Percentiles rank a stretch among this genome's conserved stretches.
These are phyloP conservation scores for Oryza punctata DNA, from an alignment of 176 grass and related monocot genomes.

Conservation along the genomic window DNA sequence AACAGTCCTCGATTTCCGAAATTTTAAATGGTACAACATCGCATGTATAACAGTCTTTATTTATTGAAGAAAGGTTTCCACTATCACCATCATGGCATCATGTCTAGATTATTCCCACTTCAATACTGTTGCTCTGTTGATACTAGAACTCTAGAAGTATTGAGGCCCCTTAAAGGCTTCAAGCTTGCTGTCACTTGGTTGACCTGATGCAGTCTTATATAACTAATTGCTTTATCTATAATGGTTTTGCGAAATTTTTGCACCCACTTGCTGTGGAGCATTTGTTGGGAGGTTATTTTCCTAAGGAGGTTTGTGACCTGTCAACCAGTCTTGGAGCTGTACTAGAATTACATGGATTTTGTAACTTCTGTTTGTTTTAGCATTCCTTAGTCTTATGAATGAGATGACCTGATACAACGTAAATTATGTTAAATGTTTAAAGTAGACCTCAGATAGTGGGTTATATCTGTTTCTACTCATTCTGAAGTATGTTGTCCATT, in stretches of 20 bases:
- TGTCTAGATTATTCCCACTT: neutral
- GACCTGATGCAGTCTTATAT: slow-evolving; percentile 7
- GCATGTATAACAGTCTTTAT: neutral
- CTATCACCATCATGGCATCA: neutral
- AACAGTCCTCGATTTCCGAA: neutral
- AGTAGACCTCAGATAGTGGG: neutral
- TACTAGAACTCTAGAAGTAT: neutral
- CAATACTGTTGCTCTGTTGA: neutral
- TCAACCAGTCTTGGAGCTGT: neutral
- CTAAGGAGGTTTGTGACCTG: neutral
- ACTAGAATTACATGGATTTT: neutral
- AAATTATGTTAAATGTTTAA: neutral
- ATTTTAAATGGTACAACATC: neutral
- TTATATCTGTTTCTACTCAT: neutral
- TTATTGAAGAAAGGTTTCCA: neutral
- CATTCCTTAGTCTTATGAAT: neutral
- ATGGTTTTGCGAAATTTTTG: neutral
- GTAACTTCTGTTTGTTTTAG: neutral
- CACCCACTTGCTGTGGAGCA: neutral
- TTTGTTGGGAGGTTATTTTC: neutral
- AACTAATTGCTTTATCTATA: neutral
- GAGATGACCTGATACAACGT: neutral
- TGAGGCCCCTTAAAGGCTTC: neutral
- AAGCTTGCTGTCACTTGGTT: neutral
- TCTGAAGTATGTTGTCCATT: neutral